A percentile compares a stretch with the other conserved stretches of the same genome.
These are phyloP conservation scores for Spergularia azorica DNA, from an alignment of 179 eudicot genomes.

Conservation along the genomic window DNA sequence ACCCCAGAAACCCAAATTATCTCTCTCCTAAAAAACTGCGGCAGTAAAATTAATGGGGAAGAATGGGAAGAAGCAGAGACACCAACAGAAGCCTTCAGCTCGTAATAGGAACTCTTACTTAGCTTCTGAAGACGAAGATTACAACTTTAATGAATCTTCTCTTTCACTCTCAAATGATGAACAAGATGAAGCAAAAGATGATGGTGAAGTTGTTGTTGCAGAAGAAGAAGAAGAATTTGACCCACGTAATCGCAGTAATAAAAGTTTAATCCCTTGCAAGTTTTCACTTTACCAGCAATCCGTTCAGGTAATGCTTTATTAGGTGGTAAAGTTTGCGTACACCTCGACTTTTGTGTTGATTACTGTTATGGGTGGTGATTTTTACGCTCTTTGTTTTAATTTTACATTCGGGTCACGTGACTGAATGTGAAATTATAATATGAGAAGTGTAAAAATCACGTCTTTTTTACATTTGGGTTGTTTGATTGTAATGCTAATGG, in stretches of 20 bases:
- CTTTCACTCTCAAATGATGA: constrained; percentile 34
- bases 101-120: constrained; percentile 43
- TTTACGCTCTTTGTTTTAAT: too few species aligned
- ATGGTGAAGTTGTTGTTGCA: too few species aligned
- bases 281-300: constrained; percentile 90
- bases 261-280: constrained; percentile 53
- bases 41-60: constrained; percentile 58
- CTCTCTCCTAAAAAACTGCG: neutral
- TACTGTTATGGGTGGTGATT: too few species aligned
- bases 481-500: neutral
- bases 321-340: neutral
- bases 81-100: constrained; percentile 37
- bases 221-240: constrained; percentile 23
- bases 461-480: neutral
- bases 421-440: neutral
- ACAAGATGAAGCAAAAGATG: constrained; percentile 29
- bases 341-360: too few species aligned
- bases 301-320: constrained; percentile 61
- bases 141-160: constrained; percentile 17
- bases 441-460: too few species aligned
- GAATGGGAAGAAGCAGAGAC: constrained; percentile 64
- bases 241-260: constrained; percentile 20
- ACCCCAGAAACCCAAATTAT: neutral
- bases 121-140: constrained; percentile 41
- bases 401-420: neutral